Percentiles rank a stretch among this genome's conserved stretches.
Conservation (phyloP, 1,139 yeast species). For the Diutina mesorugosa region DNA sequence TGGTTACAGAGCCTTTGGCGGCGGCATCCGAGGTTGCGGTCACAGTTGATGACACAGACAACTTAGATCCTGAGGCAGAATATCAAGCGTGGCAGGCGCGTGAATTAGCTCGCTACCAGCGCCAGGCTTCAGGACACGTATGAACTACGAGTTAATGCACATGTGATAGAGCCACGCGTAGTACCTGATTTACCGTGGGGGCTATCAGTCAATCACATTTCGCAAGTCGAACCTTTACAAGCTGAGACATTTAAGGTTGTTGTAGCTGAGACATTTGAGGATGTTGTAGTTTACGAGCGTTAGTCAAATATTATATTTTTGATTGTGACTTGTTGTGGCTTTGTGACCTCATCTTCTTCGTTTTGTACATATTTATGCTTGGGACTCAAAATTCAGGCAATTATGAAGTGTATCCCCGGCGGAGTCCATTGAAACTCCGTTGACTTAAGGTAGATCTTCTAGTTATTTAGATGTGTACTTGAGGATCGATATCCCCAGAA, state of each 20-base stretch:
- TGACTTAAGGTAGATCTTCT: no score
- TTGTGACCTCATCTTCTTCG: no score
- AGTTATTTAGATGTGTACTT: no score
- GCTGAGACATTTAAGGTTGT: no score
- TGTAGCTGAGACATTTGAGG: no score
- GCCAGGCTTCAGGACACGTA: background rate
- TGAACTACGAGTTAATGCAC: background rate
- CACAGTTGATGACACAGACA: background rate
- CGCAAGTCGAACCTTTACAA: background rate
- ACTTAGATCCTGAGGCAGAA: background rate
- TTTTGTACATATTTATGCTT: no score
- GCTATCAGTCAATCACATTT: background rate
- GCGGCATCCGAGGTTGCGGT: background rate
- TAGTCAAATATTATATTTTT: no score
- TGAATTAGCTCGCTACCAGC: background rate
- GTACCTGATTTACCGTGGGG: background rate
- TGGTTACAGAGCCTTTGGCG: background rate
- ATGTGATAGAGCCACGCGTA: background rate
- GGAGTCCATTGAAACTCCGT: no score
- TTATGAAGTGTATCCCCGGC: no score
- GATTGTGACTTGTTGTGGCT: background rate
- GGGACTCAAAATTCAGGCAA: no score
- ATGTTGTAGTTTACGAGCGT: no score
- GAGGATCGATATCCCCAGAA: background rate
- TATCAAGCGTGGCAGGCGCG: constrained; percentile 1